These are phyloP conservation scores for Aspergillus nanangensis DNA, from an alignment of 495 filamentous ascomycete species.

Conservation along the genomic window DNA sequence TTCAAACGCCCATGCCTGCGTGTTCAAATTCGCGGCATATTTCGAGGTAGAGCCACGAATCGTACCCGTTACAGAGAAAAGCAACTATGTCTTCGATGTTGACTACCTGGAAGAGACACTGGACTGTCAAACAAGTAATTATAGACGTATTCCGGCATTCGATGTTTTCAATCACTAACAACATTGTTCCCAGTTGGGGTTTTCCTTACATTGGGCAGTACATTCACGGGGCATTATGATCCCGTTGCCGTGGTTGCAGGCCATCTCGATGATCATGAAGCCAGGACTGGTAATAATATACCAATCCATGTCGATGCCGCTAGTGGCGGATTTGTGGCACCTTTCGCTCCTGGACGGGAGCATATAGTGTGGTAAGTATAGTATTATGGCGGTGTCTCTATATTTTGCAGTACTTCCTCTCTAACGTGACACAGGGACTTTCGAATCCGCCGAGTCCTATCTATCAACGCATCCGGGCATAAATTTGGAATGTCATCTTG, in stretches of 20 bases:
- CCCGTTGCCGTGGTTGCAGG: constrained; percentile 66
- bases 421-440: constrained; percentile 56
- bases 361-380: constrained; percentile 54
- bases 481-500: constrained; percentile 72
- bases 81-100: constrained; percentile 59
- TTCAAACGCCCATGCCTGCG: constrained; percentile 69
- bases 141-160: not conserved
- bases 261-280: constrained; percentile 62
- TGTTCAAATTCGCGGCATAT: constrained; percentile 69
- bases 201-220: constrained; percentile 70
- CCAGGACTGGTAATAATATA: constrained; percentile 59
- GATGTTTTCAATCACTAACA: not conserved
- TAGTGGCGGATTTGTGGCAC: constrained; percentile 68
- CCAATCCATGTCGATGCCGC: constrained; percentile 76
- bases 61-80: constrained; percentile 60
- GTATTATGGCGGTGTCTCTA: no score
- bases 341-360: constrained; percentile 60
- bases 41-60: constrained; percentile 75
- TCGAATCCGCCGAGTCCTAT: constrained; percentile 64
- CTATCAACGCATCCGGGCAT: constrained; percentile 71
- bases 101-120: constrained; percentile 59
- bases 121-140: constrained; percentile 64
- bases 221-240: constrained; percentile 75
- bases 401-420: no score
- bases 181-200: constrained; percentile 45